Evolutionary conservation across 805 yeast genomes (phyloP).

Genomic region (Starmerella sirachaensis): DNA sequence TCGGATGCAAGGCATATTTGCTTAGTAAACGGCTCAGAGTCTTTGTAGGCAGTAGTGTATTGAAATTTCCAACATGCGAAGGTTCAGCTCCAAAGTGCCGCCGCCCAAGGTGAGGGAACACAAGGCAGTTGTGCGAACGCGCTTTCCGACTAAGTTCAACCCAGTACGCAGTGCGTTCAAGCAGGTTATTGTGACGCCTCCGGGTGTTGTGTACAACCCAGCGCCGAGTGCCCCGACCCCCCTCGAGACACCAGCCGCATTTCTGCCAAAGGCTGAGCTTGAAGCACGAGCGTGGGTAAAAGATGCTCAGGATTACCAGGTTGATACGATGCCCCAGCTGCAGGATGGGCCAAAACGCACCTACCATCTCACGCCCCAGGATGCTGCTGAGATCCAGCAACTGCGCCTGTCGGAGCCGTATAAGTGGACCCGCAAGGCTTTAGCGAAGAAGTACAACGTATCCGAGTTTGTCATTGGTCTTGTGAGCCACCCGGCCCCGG

Average conservation of each 20-base stretch:
- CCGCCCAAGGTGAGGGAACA: conserved; percentile 9
- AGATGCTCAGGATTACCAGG: conserved; percentile 23
- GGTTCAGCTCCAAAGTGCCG: conserved; percentile 8
- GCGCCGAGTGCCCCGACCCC: conserved; percentile 54
- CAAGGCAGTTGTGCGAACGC: conserved; percentile 18
- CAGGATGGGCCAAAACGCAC: conserved; percentile 31
- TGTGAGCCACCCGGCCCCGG: conserved; percentile 33
- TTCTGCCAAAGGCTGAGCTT: conserved; percentile 39
- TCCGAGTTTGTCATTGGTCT: conserved; percentile 43
- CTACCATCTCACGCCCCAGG: conserved; percentile 46
- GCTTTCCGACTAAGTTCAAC: conserved; percentile 49
- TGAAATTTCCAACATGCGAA: too few species aligned
- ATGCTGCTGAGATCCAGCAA: conserved; percentile 43
- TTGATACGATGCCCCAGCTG: conserved; percentile 30
- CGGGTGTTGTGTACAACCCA: conserved; percentile 49
- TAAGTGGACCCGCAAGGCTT: conserved; percentile 47
- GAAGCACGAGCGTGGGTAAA: conserved; percentile 42
- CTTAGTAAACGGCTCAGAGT: too few species aligned
- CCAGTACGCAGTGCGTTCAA: conserved; percentile 53
- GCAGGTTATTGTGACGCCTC: conserved; percentile 43
- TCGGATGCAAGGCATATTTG: too few species aligned
- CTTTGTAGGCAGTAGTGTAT: too few species aligned
- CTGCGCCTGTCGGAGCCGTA: conserved; percentile 49
- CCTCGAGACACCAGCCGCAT: conserved; percentile 53
- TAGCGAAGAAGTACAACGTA: conserved; percentile 49